Evolutionary conservation across 805 yeast species (phyloP).

Genomic region (Hyphopichia homilentoma): DNA sequence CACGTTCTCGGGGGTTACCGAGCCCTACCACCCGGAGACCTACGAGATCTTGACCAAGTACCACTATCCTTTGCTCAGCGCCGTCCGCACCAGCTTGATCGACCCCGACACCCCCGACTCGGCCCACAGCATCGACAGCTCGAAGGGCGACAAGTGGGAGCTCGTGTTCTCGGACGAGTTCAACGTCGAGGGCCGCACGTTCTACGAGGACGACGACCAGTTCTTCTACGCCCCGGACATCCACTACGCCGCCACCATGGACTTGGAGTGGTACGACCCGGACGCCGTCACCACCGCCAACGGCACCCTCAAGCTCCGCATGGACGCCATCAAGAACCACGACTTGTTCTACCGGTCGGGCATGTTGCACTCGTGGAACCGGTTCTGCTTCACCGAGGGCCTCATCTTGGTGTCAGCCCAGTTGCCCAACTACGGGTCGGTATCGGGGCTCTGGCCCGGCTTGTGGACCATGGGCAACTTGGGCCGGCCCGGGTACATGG

Average conservation of each 20-base stretch:
- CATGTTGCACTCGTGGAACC: constrained; percentile 40
- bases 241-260: constrained; percentile 40
- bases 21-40: constrained; percentile 20
- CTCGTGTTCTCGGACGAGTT: constrained; percentile 41
- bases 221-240: constrained; percentile 39
- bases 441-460: constrained; percentile 41
- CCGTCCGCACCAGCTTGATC: constrained; percentile 31
- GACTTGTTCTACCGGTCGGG: constrained; percentile 36
- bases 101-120: constrained; percentile 41
- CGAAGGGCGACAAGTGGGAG: constrained; percentile 20
- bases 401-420: constrained; percentile 28
- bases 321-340: constrained; percentile 38
- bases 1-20: constrained; percentile 70
- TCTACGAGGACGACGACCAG: constrained; percentile 43
- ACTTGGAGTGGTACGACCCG: constrained; percentile 44
- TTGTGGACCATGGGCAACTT: constrained; percentile 41
- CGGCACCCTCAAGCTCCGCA: constrained; percentile 31
- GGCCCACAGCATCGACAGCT: constrained; percentile 16
- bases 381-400: constrained; percentile 35
- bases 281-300: constrained; percentile 39
- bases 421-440: constrained; percentile 34
- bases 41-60: constrained; percentile 47
- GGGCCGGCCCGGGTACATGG: constrained; percentile 37
- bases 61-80: constrained; percentile 32
- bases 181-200: constrained; percentile 41